Percentiles rank a stretch among this genome's conserved stretches.
These are phyloP conservation scores for Plectosphaerella plurivora DNA, from an alignment of 2,329 filamentous ascomycete species.

Conservation along the genomic window DNA sequence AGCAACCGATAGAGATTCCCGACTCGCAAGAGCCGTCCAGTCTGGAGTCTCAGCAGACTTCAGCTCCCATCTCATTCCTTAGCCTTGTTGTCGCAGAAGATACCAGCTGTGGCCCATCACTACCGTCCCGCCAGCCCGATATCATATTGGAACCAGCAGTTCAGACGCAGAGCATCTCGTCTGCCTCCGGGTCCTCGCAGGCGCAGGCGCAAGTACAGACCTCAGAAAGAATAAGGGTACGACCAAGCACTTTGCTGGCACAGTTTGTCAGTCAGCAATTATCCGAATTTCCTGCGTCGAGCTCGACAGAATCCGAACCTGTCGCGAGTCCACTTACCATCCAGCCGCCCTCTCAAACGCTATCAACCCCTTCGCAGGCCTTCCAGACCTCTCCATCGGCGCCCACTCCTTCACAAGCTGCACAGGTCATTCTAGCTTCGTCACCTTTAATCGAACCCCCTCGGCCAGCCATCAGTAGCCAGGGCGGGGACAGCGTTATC, in stretches of 20 bases:
- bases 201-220: too few species aligned
- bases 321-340: background rate
- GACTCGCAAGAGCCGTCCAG: slow-evolving; percentile 11
- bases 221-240: too few species aligned
- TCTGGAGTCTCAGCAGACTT: slow-evolving; percentile 2
- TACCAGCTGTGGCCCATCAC: too few species aligned
- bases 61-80: slow-evolving; percentile 1
- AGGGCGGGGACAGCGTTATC: slow-evolving; percentile 3
- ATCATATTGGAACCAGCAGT: too few species aligned
- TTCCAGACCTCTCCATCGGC: too few species aligned
- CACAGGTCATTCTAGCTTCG: slow-evolving; percentile 9
- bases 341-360: background rate
- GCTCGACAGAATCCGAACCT: background rate
- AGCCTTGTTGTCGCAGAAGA: background rate
- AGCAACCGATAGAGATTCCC: slow-evolving; percentile 2
- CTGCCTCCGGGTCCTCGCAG: too few species aligned
- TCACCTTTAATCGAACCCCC: too few species aligned
- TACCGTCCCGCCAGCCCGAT: too few species aligned
- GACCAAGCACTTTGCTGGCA: too few species aligned
- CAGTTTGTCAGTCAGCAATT: too few species aligned
- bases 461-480: background rate
- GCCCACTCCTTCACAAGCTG: slow-evolving; percentile 7
- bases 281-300: too few species aligned
- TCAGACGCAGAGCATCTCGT: too few species aligned
- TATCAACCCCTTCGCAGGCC: background rate